A percentile compares a stretch with the other conserved stretches of the same genome.
phyloP scores from a whole-genome alignment of 345 rosid genomes.

The Bruguiera gymnorhiza region DNA sequence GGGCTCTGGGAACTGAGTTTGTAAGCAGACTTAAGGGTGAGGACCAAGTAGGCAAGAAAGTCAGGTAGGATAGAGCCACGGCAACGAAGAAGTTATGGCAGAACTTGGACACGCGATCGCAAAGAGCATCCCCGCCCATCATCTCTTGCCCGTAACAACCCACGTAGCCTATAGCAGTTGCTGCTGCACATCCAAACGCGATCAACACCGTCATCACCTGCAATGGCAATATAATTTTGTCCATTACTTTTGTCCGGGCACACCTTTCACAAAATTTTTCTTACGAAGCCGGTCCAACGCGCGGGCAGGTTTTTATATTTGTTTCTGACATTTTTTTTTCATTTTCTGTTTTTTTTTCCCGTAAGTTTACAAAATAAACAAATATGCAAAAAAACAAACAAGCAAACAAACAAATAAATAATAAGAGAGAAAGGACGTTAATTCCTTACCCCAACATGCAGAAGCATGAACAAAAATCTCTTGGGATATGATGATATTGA shows the following conservation, averaged over 20 bases:
- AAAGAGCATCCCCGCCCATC: constrained; percentile 39
- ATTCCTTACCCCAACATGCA: constrained; percentile 50
- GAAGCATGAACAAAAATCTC: constrained; percentile 32
- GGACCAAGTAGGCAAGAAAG: constrained; percentile 44
- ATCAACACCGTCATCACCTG: constrained; percentile 52
- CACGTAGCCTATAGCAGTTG: constrained; percentile 43
- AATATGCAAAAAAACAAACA: too few relatives aligned
- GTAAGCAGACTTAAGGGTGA: constrained; percentile 29
- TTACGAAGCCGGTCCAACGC: too few relatives aligned
- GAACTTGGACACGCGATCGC: constrained; percentile 36
- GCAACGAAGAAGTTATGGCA: constrained; percentile 35
- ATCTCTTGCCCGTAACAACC: constrained; percentile 40
- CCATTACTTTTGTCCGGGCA: neutral
- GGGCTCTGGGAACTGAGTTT: constrained; percentile 26
- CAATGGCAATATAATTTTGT: neutral
- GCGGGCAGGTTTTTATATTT: too few relatives aligned
- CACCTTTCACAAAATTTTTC: too few relatives aligned
- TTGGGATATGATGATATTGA: constrained; percentile 9
- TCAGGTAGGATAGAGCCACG: constrained; percentile 41
- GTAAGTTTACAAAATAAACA: too few relatives aligned
- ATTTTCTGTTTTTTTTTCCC: too few relatives aligned
- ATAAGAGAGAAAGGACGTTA: neutral
- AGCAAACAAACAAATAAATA: too few relatives aligned
- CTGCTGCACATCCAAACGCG: constrained; percentile 56
- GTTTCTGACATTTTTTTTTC: too few relatives aligned